Evolutionary conservation across 352 stramenopile genomes (phyloP), one percentile per base, ranked within the genome.

Genomic region (Globisporangium radiosum): DNA sequence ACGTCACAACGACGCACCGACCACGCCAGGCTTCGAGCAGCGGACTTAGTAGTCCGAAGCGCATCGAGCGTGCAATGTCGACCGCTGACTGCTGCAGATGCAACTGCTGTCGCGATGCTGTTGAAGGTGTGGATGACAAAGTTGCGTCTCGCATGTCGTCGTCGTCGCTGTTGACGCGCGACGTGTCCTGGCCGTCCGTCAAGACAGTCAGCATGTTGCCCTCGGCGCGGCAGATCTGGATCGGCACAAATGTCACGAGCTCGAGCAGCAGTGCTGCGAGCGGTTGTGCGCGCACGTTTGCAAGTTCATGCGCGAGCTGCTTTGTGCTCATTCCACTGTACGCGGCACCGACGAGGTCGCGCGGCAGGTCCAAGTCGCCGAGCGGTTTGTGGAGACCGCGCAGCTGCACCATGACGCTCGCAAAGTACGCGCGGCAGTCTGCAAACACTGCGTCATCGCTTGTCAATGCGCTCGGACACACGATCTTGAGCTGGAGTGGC

Each of bases 191-290:
- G 4, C 78, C 81, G 63, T 91, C 64, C 15, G 47, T 47, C 63
- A 91, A 62, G 7, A 91, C 39, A 8, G 64, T 78, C 47, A 92
- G 56, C 5, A 73, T 70, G 54, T 92, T 90, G 37, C 50, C 63
- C 50, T 88, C 69, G 1, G 82, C 80, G 11, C 82, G 76, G 52
- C 82, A 92, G 42, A 92, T 88, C 55, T 89, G 79, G 36, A 92
- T 55, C 1, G 82, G 82, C 17, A 92, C 66, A 61, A 90, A 89
- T 0, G 80, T 89, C 15, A 89, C 59, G 0, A 90, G 52, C 8
- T 59, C 67, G 11, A 70, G 67, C 6, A 88, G 62, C 15, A 88
- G 66, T 0, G 51, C 49, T 37, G 47, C 53, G 6, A 78, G 45
- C 1, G 66, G 44, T n/a, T 56, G 71, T 5, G 43, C 25, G 11